Percentiles rank a stretch among this genome's conserved stretches.
Evolutionary conservation across 352 stramenopile species (phyloP).

Genomic region (Phytophthora sp.): DNA sequence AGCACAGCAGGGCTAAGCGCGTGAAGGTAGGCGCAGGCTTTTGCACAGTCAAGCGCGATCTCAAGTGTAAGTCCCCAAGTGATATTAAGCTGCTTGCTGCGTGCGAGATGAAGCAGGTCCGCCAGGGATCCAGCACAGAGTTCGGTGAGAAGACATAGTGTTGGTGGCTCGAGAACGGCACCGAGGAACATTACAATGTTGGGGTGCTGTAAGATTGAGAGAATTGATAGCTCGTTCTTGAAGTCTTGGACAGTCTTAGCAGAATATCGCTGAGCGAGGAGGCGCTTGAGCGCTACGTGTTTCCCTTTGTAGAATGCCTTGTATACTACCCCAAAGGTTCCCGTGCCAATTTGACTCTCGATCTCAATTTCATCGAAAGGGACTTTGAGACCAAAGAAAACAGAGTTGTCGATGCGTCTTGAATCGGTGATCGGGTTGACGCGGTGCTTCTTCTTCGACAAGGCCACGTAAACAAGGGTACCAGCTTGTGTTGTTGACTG

Average conservation of each 20-base stretch:
- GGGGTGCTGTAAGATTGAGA: constrained; percentile 75
- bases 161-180: constrained; percentile 68
- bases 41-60: constrained; percentile 71
- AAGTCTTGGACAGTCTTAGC: constrained; percentile 74
- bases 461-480: constrained; percentile 73
- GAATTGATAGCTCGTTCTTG: constrained; percentile 84
- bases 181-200: constrained; percentile 88
- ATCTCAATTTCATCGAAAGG: constrained; percentile 72
- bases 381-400: constrained; percentile 78
- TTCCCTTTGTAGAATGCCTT: constrained; percentile 80
- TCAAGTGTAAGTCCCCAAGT: constrained; percentile 78
- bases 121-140: constrained; percentile 73
- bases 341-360: constrained; percentile 68
- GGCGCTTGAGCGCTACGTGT: constrained; percentile 70
- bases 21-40: constrained; percentile 72
- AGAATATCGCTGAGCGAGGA: constrained; percentile 61
- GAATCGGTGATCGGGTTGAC: constrained; percentile 66
- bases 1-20: constrained; percentile 63
- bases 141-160: constrained; percentile 78
- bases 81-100: constrained; percentile 69
- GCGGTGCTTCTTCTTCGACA: constrained; percentile 71
- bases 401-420: constrained; percentile 51
- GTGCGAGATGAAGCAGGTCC: constrained; percentile 71
- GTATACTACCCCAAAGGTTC: constrained; percentile 84
- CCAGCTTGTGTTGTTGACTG: constrained; percentile 67